phyloP scores from a whole-genome alignment of 2,329 filamentous ascomycete species.

The Xylariaceae sp. region DNA sequence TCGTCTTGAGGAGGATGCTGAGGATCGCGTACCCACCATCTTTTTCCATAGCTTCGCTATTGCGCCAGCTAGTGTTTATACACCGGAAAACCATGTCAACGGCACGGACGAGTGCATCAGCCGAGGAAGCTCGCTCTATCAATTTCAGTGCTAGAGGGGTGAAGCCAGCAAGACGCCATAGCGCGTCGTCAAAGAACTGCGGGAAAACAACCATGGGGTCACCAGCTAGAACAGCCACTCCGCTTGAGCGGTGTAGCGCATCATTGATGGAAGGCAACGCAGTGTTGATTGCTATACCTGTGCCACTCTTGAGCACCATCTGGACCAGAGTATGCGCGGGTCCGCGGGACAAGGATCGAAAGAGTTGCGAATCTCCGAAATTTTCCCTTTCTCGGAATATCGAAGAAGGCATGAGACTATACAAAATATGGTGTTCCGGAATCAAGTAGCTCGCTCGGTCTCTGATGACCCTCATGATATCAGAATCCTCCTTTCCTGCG shows the following conservation, averaged over 20 bases:
- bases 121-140: constrained; percentile 67
- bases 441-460: constrained; percentile 77
- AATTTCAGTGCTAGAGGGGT: constrained; percentile 79
- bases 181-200: constrained; percentile 81
- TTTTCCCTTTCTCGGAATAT: constrained; percentile 77
- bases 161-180: constrained; percentile 91
- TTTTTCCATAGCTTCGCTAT: constrained; percentile 96
- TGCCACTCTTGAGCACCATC: constrained; percentile 66
- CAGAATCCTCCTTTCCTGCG: constrained; percentile 82
- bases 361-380: constrained; percentile 69
- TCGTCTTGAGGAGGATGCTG: constrained; percentile 75
- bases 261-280: constrained; percentile 84
- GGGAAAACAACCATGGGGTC: constrained; percentile 76
- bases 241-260: constrained; percentile 73
- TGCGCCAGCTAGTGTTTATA: constrained; percentile 88
- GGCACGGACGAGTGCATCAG: constrained; percentile 67
- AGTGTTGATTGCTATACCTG: constrained; percentile 79
- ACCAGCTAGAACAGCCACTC: constrained; percentile 76
- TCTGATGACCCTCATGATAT: constrained; percentile 83
- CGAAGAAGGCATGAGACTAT: constrained; percentile 77
- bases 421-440: constrained; percentile 71
- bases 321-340: constrained; percentile 64
- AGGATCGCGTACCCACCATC: constrained; percentile 91
- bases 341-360: constrained; percentile 68
- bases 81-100: constrained; percentile 81